Evolutionary conservation across 2,329 filamentous ascomycete species (phyloP).

Genomic region (Alternaria ventricosa): DNA sequence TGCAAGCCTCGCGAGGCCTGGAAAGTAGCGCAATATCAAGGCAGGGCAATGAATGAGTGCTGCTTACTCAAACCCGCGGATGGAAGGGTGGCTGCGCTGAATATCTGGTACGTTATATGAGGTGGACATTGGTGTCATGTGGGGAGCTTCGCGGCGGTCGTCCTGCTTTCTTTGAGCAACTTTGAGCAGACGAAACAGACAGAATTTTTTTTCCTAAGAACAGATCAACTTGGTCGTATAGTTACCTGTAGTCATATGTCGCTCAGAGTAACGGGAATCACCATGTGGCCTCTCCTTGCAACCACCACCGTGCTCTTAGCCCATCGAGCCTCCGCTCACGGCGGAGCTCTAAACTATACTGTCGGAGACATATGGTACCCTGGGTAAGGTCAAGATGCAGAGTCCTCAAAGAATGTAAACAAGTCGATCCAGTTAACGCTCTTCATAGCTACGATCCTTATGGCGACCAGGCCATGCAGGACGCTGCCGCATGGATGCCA

Average conservation of each 20-base stretch:
- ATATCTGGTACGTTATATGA: neutral
- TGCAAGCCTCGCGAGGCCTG: neutral
- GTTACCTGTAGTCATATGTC: neutral
- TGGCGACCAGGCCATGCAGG: conserved; percentile 28
- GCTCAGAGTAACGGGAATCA: neutral
- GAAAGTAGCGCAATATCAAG: neutral
- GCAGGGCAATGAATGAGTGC: no score
- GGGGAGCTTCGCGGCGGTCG: neutral
- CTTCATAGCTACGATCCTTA: conserved; percentile 36
- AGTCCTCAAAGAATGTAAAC: neutral
- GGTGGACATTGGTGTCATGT: neutral
- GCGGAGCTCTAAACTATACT: conserved; percentile 39
- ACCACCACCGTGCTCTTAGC: conserved; percentile 12
- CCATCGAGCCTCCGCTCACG: conserved; percentile 27
- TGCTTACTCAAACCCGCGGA: neutral
- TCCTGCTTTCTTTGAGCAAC: neutral
- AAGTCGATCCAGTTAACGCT: neutral
- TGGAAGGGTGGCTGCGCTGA: neutral
- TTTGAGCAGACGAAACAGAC: neutral
- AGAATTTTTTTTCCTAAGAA: neutral
- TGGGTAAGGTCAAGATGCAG: conserved; percentile 19
- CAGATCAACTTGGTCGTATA: neutral
- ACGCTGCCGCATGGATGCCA: conserved; percentile 27
- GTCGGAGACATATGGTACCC: conserved; percentile 40
- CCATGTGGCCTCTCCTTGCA: conserved; percentile 20